Percentiles rank a stretch among this genome's conserved stretches.
phyloP scores from a whole-genome alignment of 768 basidiomycete genomes.

The Pleurotus eryngii region DNA sequence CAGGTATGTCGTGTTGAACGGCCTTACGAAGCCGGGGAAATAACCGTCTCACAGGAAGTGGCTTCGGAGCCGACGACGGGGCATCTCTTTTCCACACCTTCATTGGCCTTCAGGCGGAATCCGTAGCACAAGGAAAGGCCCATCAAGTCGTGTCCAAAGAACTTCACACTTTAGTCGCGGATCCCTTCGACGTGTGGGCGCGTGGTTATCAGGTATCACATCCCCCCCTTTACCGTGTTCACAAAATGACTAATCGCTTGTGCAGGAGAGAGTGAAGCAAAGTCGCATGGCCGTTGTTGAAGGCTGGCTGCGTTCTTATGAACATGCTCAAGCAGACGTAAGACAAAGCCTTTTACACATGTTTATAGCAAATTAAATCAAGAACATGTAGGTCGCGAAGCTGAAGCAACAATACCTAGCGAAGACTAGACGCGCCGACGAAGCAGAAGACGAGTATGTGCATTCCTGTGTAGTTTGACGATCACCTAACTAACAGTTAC shows the following conservation, averaged over 20 bases:
- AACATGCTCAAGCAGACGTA: conserved; percentile 56
- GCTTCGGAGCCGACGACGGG: conserved; percentile 79
- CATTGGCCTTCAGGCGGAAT: conserved; percentile 75
- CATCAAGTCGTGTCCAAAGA: conserved; percentile 74
- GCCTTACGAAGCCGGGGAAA: neutral
- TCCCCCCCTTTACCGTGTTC: conserved; percentile 10
- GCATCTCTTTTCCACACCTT: conserved; percentile 80
- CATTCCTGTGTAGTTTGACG: conserved; percentile 12
- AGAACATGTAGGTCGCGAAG: conserved; percentile 43
- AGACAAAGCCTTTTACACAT: neutral
- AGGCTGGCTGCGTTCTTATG: conserved; percentile 68
- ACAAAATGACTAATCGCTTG: conserved; percentile 9
- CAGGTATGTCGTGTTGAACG: conserved; percentile 33
- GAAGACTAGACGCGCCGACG: conserved; percentile 83
- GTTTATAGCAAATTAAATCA: no score
- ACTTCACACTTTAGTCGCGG: conserved; percentile 68
- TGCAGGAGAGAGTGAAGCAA: conserved; percentile 59
- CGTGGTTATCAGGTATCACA: conserved; percentile 59
- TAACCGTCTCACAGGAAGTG: conserved; percentile 39
- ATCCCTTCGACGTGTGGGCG: conserved; percentile 83
- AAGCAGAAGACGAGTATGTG: conserved; percentile 91
- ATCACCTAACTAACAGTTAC: conserved; percentile 10
- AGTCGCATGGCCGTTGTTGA: conserved; percentile 59
- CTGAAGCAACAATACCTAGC: conserved; percentile 73
- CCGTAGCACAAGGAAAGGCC: conserved; percentile 64